Evolutionary conservation across 257 asterid genomes (phyloP).

Genomic region (Scutellaria barbata): DNA sequence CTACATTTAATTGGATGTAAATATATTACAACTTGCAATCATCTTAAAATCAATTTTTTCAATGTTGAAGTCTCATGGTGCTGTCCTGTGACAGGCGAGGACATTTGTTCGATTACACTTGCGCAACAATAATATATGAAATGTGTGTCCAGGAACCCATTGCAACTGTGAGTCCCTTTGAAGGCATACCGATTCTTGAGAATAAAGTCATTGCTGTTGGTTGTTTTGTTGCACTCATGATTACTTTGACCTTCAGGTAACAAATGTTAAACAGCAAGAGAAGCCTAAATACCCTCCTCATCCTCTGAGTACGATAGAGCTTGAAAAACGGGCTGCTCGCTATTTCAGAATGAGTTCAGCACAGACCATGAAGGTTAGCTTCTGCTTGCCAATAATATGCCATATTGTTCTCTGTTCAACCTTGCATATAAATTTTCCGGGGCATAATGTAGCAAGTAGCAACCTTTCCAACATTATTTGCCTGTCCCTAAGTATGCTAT

Average conservation of each 20-base stretch:
- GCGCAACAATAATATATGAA: slow-evolving; percentile 83
- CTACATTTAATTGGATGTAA: slow-evolving; percentile 92
- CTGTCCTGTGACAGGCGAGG: slow-evolving; percentile 79
- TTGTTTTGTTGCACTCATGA: slow-evolving; percentile 28
- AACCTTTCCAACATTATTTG: slow-evolving; percentile 19
- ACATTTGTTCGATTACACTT: slow-evolving; percentile 90
- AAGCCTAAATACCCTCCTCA: slow-evolving; percentile 89
- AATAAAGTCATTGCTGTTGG: slow-evolving; percentile 26
- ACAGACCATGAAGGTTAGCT: slow-evolving; percentile 87
- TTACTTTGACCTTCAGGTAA: slow-evolving; percentile 59
- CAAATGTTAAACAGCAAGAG: slow-evolving; percentile 71
- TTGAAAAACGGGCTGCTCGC: slow-evolving; percentile 98
- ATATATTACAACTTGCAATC: slow-evolving; percentile 37
- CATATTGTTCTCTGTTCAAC: slow-evolving; percentile 9
- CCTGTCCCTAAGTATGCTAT: slow-evolving; percentile 30
- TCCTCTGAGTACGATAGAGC: slow-evolving; percentile 96
- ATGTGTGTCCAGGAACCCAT: slow-evolving; percentile 86
- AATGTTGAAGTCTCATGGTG: slow-evolving; percentile 29
- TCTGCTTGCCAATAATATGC: slow-evolving; percentile 36
- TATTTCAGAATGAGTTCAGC: slow-evolving; percentile 95
- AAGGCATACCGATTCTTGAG: slow-evolving; percentile 24
- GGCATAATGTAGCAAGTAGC: neutral
- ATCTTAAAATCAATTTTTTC: slow-evolving; percentile 19
- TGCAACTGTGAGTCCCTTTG: slow-evolving; percentile 78
- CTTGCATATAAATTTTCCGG: slow-evolving; percentile 16